Percentiles rank a stretch among this genome's conserved stretches.
phyloP scores from a whole-genome alignment of 2,329 filamentous ascomycete species.

The Cercospora canescens region DNA sequence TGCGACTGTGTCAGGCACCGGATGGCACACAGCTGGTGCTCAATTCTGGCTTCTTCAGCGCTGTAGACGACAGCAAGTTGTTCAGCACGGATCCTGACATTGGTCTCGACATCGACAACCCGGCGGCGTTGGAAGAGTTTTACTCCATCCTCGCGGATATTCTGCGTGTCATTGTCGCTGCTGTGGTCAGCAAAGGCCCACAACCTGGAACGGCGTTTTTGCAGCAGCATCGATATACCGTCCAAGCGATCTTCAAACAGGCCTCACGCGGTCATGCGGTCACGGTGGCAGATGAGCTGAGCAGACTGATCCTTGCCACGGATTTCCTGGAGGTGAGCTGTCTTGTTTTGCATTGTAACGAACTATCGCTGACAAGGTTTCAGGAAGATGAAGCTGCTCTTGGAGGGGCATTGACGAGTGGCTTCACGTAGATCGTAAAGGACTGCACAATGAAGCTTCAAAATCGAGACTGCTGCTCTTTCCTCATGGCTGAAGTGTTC shows the following conservation, averaged over 20 bases:
- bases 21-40: slow-evolving; percentile 84
- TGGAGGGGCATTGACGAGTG: slow-evolving; percentile 13
- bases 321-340: slow-evolving; percentile 78
- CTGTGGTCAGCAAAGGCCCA: slow-evolving; percentile 76
- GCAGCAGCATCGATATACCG: slow-evolving; percentile 75
- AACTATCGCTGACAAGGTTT: neutral
- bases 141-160: slow-evolving; percentile 81
- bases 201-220: slow-evolving; percentile 79
- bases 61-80: slow-evolving; percentile 77
- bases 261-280: slow-evolving; percentile 56
- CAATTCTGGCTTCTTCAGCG: slow-evolving; percentile 82
- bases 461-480: neutral
- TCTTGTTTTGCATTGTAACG: slow-evolving; percentile 12
- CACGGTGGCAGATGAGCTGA: slow-evolving; percentile 80
- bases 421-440: slow-evolving; percentile 14
- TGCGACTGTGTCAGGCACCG: slow-evolving; percentile 80
- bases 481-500: too few relatives aligned
- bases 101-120: slow-evolving; percentile 72
- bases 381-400: slow-evolving; percentile 18
- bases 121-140: slow-evolving; percentile 72
- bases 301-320: slow-evolving; percentile 78
- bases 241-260: slow-evolving; percentile 87
- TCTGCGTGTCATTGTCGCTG: slow-evolving; percentile 77
- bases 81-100: slow-evolving; percentile 92
- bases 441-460: neutral